A percentile compares a stretch with the other conserved stretches of the same genome.
phyloP scores from a whole-genome alignment of 495 filamentous ascomycete species.

The Aspergillus incahuasiensis region DNA sequence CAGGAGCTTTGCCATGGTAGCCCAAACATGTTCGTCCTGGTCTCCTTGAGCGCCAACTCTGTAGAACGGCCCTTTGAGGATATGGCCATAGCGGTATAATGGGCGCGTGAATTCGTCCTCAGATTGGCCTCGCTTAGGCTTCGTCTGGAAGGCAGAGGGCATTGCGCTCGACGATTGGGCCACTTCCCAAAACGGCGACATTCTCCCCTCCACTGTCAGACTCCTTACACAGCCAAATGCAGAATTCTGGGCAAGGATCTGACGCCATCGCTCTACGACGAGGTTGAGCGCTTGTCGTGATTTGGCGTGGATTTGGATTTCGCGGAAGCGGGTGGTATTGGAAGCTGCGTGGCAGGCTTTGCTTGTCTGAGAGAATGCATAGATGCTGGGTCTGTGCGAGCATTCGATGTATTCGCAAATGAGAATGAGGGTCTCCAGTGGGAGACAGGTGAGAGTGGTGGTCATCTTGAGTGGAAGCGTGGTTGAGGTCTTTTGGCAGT shows the following conservation, averaged over 20 bases:
- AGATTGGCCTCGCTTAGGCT: background rate
- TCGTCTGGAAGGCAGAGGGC: background rate
- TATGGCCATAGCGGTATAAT: background rate
- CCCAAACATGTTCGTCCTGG: background rate
- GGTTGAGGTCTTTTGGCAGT: background rate
- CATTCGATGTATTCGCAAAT: background rate
- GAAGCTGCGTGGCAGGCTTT: background rate
- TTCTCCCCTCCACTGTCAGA: background rate
- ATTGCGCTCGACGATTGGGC: background rate
- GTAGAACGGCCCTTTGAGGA: background rate
- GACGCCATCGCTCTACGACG: background rate
- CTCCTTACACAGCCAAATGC: background rate
- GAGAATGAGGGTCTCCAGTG: background rate
- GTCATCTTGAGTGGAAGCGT: background rate
- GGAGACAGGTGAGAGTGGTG: background rate
- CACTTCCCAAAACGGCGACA: background rate
- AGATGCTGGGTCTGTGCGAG: background rate
- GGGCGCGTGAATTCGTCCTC: background rate
- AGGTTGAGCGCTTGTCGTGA: background rate
- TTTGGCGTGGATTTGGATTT: background rate
- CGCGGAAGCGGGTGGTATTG: background rate
- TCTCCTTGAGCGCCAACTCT: background rate
- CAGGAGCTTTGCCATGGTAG: background rate
- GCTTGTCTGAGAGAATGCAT: background rate
- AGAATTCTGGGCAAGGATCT: background rate